Evolutionary conservation across 2,329 filamentous ascomycete species (phyloP), one percentile per base, ranked within the genome.

Genomic region (Triangularia setosa): DNA sequence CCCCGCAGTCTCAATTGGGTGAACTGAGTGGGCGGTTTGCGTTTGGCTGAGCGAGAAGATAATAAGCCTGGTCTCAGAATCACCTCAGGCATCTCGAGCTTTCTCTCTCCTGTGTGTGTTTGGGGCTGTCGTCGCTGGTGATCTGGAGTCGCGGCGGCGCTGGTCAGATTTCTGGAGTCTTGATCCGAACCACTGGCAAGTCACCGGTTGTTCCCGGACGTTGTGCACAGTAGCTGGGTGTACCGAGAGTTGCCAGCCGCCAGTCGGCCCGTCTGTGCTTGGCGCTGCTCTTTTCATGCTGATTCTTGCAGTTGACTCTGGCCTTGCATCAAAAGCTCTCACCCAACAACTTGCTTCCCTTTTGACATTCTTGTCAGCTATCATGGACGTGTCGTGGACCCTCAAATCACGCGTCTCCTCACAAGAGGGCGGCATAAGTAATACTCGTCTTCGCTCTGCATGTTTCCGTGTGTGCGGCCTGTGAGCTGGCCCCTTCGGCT

Each of bases 1-100:
- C n/a, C 35, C 35, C 58, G 58, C 58, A 48, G 40, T 60, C 58
- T 76, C 81, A 75, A 48, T 9, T 60, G 30, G 25, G 9, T 53
- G 58, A 9, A 40, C 56, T 35, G 21, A 14, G 35, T 48, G 58
- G 33, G 40, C 16, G 30, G 59, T 30, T 58, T 61, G 28, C 63
- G 23, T 53, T 44, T 53, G 40, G 58, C 40, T 27, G 24, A 24
- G 35, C 35, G 57, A 44, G 60, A 61, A 57, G 59, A 35, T 53
- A 58, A 62, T 48, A 62, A 44, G 54, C 56, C 54, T 35, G 52
- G 56, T 9, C 40, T 44, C 33, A 44, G 48, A 27, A 60, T 65
- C 58, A 44, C 59, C 40, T 54, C 61, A 64, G 60, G 64, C 65
- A 67, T 67, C 25, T 60, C 63, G 64, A 54, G 40, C n/a, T 21